Percentiles rank a stretch among this genome's conserved stretches.
Conservation (phyloP, 2,329 filamentous ascomycete species). For the Tolypocladium inflatum region DNA sequence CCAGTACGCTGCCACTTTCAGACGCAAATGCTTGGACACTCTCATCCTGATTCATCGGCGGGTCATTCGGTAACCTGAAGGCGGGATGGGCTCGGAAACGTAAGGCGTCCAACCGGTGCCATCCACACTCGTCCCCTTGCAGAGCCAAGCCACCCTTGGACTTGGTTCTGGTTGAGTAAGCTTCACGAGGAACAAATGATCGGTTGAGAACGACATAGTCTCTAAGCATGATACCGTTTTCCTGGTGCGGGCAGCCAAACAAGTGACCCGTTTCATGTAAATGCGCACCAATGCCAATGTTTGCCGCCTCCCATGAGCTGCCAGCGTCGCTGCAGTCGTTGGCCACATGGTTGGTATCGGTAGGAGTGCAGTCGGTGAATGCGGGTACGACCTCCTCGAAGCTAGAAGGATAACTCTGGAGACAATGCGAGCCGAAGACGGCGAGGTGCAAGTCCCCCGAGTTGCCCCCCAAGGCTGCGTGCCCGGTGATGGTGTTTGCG, state of each 20-base stretch:
- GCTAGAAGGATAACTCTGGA: conserved; percentile 83
- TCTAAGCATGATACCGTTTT: conserved; percentile 82
- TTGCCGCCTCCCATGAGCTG: conserved; percentile 92
- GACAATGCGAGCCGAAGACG: conserved; percentile 84
- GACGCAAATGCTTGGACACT: conserved; percentile 82
- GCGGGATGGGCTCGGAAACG: conserved; percentile 86
- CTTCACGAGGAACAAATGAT: conserved; percentile 71
- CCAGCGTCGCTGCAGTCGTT: conserved; percentile 84
- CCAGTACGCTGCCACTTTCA: conserved; percentile 64
- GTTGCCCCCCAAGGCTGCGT: conserved; percentile 73
- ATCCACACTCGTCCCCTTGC: conserved; percentile 74
- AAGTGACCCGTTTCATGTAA: conserved; percentile 85
- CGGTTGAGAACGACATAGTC: conserved; percentile 82
- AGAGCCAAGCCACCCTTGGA: conserved; percentile 69
- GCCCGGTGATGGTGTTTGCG: conserved; percentile 61
- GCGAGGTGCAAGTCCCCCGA: conserved; percentile 69
- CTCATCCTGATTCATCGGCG: conserved; percentile 52
- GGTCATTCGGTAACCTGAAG: conserved; percentile 75
- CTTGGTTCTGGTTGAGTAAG: conserved; percentile 80
- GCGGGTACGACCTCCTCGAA: conserved; percentile 86
- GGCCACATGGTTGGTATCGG: conserved; percentile 68
- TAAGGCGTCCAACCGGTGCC: conserved; percentile 83
- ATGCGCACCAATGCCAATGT: conserved; percentile 87
- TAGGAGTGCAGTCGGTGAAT: conserved; percentile 84
- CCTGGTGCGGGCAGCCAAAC: conserved; percentile 83